Conservation (phyloP, 306 rosid genomes). For the Rosa rugosa region DNA sequence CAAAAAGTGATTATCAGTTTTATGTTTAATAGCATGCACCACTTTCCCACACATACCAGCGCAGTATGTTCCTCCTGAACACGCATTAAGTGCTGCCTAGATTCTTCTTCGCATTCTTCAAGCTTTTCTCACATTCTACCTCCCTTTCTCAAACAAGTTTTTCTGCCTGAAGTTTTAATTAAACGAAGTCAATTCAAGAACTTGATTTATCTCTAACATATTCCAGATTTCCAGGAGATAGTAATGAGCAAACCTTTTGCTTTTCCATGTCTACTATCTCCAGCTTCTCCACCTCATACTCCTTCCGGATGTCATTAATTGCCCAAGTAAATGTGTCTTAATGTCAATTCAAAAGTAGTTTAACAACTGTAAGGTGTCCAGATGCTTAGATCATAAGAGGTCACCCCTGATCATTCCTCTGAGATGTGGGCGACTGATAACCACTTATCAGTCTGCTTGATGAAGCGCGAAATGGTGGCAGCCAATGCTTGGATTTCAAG, state of each 20-base stretch:
- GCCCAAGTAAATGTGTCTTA: conserved; percentile 50
- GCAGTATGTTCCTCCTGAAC: conserved; percentile 67
- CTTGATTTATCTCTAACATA: background rate
- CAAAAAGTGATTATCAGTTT: conserved; percentile 9
- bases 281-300: conserved; percentile 81
- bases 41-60: conserved; percentile 50
- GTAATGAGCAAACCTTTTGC: conserved; percentile 63
- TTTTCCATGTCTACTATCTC: conserved; percentile 65
- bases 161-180: too few relatives aligned
- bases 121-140: conserved; percentile 51
- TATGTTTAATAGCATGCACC: conserved; percentile 13
- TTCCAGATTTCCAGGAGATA: conserved; percentile 26
- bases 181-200: conserved; percentile 24
- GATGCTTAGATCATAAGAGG: conserved; percentile 27
- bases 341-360: conserved; percentile 36
- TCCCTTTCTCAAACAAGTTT: conserved; percentile 24
- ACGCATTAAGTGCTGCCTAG: conserved; percentile 49
- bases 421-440: conserved; percentile 69
- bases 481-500: conserved; percentile 61
- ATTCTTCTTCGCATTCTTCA: conserved; percentile 68
- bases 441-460: conserved; percentile 82
- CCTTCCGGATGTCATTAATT: conserved; percentile 76
- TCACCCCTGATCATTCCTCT: conserved; percentile 75
- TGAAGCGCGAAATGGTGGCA: conserved; percentile 46
- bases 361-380: conserved; percentile 16